phyloP scores from a whole-genome alignment of 306 rosid genomes.

The Luffa aegyptiaca region DNA sequence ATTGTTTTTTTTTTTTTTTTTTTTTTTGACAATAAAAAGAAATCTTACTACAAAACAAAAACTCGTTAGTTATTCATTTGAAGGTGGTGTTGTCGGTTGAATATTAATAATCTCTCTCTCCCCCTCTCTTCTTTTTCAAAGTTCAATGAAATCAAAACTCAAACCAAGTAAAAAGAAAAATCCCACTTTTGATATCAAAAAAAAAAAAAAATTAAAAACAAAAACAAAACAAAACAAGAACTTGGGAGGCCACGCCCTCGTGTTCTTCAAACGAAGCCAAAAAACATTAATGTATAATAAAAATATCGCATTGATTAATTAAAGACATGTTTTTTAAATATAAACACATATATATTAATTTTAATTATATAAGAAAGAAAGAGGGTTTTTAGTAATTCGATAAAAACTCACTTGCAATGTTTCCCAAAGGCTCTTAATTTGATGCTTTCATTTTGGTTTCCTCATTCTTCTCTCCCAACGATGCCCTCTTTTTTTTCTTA shows the following conservation, averaged over 20 bases:
- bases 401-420: slow-evolving; percentile 13
- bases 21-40: not conserved
- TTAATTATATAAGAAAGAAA: not conserved
- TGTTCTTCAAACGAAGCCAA: slow-evolving; percentile 7
- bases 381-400: slow-evolving; percentile 11
- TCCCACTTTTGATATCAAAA: not conserved
- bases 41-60: not conserved
- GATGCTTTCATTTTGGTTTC: slow-evolving; percentile 2
- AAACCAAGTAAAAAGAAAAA: too few species aligned
- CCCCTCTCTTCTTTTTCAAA: not conserved
- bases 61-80: not conserved
- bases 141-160: not conserved
- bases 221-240: not conserved
- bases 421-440: slow-evolving; percentile 11
- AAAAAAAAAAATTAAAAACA: not conserved
- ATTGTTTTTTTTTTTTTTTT: too few species aligned
- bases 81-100: not conserved
- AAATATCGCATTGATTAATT: not conserved
- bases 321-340: not conserved
- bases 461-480: not conserved
- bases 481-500: not conserved
- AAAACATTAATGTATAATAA: not conserved
- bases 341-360: not conserved
- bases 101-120: not conserved
- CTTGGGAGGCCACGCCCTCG: slow-evolving; percentile 17